Percentiles rank a stretch among this genome's conserved stretches.
phyloP scores from a whole-genome alignment of 768 basidiomycete species.

The Naganishia randhawae region DNA sequence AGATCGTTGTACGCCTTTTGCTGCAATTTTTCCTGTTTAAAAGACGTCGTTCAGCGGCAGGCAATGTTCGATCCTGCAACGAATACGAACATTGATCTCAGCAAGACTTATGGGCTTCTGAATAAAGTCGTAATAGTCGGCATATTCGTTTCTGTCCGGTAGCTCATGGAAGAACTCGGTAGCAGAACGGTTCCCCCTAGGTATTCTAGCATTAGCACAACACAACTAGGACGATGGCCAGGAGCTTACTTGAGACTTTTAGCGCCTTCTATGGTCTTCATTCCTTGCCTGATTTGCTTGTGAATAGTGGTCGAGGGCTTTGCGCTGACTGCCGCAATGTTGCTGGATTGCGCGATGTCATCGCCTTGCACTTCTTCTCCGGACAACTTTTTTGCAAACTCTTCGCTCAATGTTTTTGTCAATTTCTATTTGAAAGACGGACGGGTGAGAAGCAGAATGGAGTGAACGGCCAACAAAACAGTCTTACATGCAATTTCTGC shows the following conservation, averaged over 20 bases:
- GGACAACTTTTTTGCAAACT: constrained; percentile 2
- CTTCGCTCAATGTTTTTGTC: constrained; percentile 17
- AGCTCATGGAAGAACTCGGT: constrained; percentile 75
- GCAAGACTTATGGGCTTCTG: constrained; percentile 78
- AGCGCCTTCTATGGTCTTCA: constrained; percentile 38
- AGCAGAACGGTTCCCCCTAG: constrained; percentile 24
- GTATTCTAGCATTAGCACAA: not conserved
- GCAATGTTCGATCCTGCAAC: not conserved
- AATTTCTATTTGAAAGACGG: constrained; percentile 13
- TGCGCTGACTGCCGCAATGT: constrained; percentile 28
- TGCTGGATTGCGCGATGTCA: not conserved
- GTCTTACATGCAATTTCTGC: constrained; percentile 57
- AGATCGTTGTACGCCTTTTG: constrained; percentile 69
- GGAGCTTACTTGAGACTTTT: constrained; percentile 41
- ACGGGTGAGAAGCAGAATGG: not conserved
- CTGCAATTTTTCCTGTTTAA: constrained; percentile 68
- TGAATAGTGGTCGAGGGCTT: constrained; percentile 28
- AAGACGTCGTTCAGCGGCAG: constrained; percentile 56
- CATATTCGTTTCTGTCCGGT: constrained; percentile 64
- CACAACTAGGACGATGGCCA: not conserved
- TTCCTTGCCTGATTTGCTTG: constrained; percentile 42
- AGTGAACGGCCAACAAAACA: not conserved
- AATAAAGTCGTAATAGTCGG: constrained; percentile 79
- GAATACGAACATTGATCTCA: constrained; percentile 64
- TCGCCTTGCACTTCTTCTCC: not conserved